Conservation (phyloP, 305 asterid species). For the Fraxinus latifolia region DNA sequence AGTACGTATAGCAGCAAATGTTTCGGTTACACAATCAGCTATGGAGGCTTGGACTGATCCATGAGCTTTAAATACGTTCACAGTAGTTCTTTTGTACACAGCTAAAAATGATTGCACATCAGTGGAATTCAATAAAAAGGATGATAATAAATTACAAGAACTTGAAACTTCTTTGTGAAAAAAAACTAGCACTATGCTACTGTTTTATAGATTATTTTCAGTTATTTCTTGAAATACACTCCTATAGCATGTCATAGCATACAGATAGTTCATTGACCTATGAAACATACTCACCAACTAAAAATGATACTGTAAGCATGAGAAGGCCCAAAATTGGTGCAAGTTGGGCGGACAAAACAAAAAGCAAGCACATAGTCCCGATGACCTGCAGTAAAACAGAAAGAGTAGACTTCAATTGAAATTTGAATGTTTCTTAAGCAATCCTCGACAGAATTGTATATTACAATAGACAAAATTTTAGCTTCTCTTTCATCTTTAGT, state of each 20-base stretch:
- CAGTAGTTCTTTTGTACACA: conserved; percentile 85
- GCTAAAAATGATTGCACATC: conserved; percentile 46
- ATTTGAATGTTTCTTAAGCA: background rate
- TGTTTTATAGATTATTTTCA: background rate
- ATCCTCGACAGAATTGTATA: background rate
- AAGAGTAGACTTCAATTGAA: background rate
- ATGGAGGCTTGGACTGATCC: conserved; percentile 85
- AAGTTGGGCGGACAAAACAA: conserved; percentile 72
- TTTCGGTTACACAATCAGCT: conserved; percentile 82
- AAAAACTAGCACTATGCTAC: background rate
- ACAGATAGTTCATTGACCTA: background rate
- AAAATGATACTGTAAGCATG: conserved; percentile 75
- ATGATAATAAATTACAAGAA: background rate
- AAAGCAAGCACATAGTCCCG: conserved; percentile 84
- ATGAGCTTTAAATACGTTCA: conserved; percentile 83
- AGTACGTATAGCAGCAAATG: conserved; percentile 89
- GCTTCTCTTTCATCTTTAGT: background rate
- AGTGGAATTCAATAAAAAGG: conserved; percentile 12
- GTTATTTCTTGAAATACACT: conserved; percentile 2
- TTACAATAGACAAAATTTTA: background rate
- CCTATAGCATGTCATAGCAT: conserved; percentile 8
- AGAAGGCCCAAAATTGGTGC: conserved; percentile 87
- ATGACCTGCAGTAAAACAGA: conserved; percentile 53
- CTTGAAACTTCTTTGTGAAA: conserved; percentile 5
- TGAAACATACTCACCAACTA: conserved; percentile 59